These are phyloP conservation scores for Hanseniaspora vineae DNA, from an alignment of 805 yeast species.

Conservation along the genomic window DNA sequence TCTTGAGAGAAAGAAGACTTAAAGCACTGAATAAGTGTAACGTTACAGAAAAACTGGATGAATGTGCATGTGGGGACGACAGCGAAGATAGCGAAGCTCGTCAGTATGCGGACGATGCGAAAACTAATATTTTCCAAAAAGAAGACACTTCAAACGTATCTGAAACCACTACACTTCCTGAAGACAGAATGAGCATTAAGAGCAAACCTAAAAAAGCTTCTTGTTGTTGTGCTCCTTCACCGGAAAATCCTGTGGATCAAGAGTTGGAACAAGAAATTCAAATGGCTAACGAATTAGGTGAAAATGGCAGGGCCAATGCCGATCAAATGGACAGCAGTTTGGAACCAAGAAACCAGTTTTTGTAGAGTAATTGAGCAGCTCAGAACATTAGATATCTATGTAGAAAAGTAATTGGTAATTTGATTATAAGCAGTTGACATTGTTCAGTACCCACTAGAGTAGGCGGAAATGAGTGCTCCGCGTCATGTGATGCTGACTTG, in stretches of 20 bases:
- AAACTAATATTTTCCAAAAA: neutral
- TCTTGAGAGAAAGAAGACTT: constrained; percentile 21
- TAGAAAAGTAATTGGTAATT: too few species aligned
- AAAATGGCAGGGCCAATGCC: neutral
- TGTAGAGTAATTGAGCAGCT: neutral
- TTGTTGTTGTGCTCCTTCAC: neutral
- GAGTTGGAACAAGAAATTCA: neutral
- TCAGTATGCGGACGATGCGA: neutral
- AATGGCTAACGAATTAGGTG: neutral
- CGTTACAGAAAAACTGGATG: neutral
- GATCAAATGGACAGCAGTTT: constrained; percentile 4
- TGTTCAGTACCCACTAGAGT: too few species aligned
- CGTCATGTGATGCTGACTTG: too few species aligned
- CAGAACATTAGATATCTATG: too few species aligned
- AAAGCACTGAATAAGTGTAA: constrained; percentile 15
- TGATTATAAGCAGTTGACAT: too few species aligned
- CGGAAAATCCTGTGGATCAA: neutral
- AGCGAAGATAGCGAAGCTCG: neutral
- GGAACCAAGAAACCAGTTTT: constrained; percentile 2
- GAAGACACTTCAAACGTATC: neutral
- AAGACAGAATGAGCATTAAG: neutral
- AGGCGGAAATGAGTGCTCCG: too few species aligned
- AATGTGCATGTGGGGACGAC: neutral
- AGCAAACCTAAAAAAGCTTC: neutral
- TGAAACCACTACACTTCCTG: neutral